Evolutionary conservation across 129 eudicot species (phyloP).

Genomic region (Smallanthus sonchifolius): DNA sequence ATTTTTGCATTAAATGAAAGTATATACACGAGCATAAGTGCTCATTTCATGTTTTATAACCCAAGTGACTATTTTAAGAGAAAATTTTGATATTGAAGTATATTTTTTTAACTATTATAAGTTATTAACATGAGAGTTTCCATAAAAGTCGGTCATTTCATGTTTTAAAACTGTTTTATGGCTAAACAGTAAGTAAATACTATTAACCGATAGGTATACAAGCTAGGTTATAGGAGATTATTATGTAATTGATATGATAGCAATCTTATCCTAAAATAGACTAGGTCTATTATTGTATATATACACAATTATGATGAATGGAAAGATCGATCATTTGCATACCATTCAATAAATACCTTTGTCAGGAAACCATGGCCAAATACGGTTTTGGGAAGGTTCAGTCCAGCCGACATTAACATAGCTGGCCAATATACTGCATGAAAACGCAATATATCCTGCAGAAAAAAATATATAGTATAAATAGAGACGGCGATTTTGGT

Average conservation of each 20-base stretch:
- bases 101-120: background rate
- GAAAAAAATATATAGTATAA: background rate
- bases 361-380: constrained; percentile 99
- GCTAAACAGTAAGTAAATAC: constrained; percentile 32
- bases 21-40: constrained; percentile 27
- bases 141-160: no score
- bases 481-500: background rate
- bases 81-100: background rate
- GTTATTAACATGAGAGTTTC: background rate
- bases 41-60: constrained; percentile 4
- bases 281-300: no score
- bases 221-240: no score
- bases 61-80: background rate
- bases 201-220: no score
- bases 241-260: no score
- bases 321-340: no score
- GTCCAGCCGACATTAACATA: constrained; percentile 96
- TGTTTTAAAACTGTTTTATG: no score
- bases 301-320: no score
- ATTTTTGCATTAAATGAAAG: constrained; percentile 56
- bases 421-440: constrained; percentile 99
- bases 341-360: no score
- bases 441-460: constrained; percentile 97
- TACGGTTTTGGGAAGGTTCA: constrained; percentile 76
- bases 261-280: no score